Evolutionary conservation across 495 filamentous ascomycete species (phyloP).

Genomic region (Durotheca rogersii): DNA sequence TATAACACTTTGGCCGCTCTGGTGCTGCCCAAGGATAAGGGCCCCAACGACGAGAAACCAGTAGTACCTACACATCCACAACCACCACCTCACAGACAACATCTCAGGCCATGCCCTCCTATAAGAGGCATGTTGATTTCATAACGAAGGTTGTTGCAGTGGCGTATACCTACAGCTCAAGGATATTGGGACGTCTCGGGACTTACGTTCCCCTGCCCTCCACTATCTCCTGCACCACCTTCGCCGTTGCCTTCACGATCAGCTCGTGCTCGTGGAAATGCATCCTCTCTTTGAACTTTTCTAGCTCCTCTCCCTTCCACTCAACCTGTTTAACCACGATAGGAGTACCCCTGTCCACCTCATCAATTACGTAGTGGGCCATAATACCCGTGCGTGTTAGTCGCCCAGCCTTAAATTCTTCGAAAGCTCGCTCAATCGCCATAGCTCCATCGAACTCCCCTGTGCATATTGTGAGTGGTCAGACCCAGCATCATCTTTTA

Average conservation of each 20-base stretch:
- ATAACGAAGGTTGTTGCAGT: not conserved
- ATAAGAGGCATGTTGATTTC: not conserved
- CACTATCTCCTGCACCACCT: constrained; percentile 43
- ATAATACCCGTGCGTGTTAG: constrained; percentile 5
- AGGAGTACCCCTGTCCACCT: constrained; percentile 75
- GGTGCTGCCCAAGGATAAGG: not conserved
- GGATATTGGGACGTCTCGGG: not conserved
- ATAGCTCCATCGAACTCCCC: constrained; percentile 20
- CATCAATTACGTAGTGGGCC: constrained; percentile 35
- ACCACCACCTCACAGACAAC: not conserved
- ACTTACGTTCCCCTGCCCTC: not conserved
- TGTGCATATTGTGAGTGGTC: constrained; percentile 6
- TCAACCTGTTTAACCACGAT: constrained; percentile 69
- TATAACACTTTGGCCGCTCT: not conserved
- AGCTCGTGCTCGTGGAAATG: constrained; percentile 66
- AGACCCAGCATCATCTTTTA: constrained; percentile 3
- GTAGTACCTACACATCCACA: not conserved
- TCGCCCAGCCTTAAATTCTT: constrained; percentile 13
- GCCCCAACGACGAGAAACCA: not conserved
- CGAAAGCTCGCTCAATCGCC: constrained; percentile 18
- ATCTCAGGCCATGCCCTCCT: not conserved
- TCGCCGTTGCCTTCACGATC: constrained; percentile 63
- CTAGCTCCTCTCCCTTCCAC: constrained; percentile 62
- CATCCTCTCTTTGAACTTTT: constrained; percentile 63
- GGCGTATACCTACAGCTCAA: not conserved